phyloP scores from a whole-genome alignment of 164 flowering plant species.

The Vitis labrusca region DNA sequence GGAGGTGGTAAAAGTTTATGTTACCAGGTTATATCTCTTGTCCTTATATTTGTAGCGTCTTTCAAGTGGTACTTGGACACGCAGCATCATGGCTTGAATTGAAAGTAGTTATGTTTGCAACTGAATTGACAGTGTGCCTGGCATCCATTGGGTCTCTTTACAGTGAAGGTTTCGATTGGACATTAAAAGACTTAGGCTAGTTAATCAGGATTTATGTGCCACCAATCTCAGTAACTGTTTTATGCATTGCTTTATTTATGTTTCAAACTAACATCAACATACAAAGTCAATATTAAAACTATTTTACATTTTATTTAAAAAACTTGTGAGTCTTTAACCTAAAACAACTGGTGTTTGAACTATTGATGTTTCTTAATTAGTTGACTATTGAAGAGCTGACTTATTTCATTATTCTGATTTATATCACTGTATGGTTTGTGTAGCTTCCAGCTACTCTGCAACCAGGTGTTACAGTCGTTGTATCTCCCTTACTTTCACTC shows the following conservation, averaged over 20 bases:
- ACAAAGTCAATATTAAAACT: no score
- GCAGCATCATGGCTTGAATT: no score
- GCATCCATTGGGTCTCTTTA: no score
- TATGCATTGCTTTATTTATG: no score
- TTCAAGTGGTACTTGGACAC: neutral
- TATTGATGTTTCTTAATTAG: neutral
- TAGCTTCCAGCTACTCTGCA: conserved; percentile 94
- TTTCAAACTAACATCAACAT: no score
- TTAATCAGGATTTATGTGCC: no score
- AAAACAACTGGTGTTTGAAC: neutral
- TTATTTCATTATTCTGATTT: conserved; percentile 1
- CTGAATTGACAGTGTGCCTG: no score
- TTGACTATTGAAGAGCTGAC: neutral
- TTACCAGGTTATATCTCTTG: conserved; percentile 64
- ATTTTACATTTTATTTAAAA: no score
- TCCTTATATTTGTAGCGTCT: neutral
- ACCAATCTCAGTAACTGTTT: no score
- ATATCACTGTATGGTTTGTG: conserved; percentile 6
- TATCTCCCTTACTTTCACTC: conserved; percentile 89
- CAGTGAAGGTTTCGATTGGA: no score
- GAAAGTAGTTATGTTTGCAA: no score
- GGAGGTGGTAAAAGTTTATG: conserved; percentile 98
- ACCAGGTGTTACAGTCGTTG: conserved; percentile 84
- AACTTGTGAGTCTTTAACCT: neutral
- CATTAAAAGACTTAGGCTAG: no score